Conservation (phyloP, 2,329 filamentous ascomycete species). For the Rutstroemia sydowiana region DNA sequence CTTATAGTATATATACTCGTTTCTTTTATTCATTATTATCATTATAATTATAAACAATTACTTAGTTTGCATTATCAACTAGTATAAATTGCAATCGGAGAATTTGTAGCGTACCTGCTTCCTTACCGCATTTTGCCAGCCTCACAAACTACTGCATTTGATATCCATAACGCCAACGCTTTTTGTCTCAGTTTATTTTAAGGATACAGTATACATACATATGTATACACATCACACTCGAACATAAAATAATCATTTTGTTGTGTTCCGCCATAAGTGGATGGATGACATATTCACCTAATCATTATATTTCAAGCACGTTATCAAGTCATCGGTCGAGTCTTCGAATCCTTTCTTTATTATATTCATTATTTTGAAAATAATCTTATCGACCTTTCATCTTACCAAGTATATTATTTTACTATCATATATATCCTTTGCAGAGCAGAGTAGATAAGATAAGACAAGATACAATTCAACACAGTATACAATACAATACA, state of each 20-base stretch:
- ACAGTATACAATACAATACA: too few relatives aligned
- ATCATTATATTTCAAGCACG: neutral
- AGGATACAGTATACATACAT: too few relatives aligned
- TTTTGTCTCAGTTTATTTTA: neutral
- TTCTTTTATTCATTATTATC: neutral
- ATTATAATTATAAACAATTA: neutral
- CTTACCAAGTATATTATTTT: neutral
- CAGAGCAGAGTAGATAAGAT: too few relatives aligned
- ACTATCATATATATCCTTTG: too few relatives aligned
- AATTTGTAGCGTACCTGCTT: neutral
- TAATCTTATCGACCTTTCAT: too few relatives aligned
- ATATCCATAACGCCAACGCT: neutral
- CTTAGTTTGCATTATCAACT: too few relatives aligned
- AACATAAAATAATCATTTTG: neutral
- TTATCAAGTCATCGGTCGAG: neutral
- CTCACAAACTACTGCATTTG: neutral
- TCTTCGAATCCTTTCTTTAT: neutral
- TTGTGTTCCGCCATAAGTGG: neutral
- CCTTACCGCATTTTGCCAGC: conserved; percentile 7
- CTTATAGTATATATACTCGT: neutral
- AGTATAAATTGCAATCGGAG: neutral
- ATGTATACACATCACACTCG: neutral
- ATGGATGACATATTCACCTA: neutral
- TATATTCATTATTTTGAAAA: neutral
- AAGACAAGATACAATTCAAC: too few relatives aligned